Base-by-base conservation (phyloP, 208 protist genomes). In the Wallacemonas rigidus region DNA sequence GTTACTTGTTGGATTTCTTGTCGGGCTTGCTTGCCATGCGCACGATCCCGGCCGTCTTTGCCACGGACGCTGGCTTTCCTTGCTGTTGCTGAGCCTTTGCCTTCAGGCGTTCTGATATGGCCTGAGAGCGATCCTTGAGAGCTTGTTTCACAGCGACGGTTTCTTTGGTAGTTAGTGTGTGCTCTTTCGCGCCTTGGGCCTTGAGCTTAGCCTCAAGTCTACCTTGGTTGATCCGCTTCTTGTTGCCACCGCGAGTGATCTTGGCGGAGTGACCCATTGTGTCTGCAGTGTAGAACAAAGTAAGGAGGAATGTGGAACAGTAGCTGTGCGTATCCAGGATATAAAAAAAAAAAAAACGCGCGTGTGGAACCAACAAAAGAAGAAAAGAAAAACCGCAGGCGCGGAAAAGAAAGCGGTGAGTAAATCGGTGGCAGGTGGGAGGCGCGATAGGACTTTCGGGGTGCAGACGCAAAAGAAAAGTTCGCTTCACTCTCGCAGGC, bases 191-290 rank as follows among this genome's bases (percentile, higher is more conserved):
- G 8, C 91, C 91, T 68, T 94, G 84, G 3, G 91, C 91, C 11
- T 84, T 76, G 58, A 89, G 48, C 75, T 96, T 96, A 26, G 87
- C 88, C 71, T 94, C 83, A 26, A 79, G 76, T 1, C 91, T 78
- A 38, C 78, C 83, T 44, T 86, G 79, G 71, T 96, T 96, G 48
- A 91, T 78, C n/a, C 88, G 91, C 75, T 87, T 89, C 76, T 96
- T 96, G 79, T 96, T 91, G 12, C 91, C 91, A 61, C 91, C 91
- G 36, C 91, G 86, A 2, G 91, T 96, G 68, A 94, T 93, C 75
- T 96, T 96, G 1, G 91, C 91, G 9, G 91, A 93, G 70, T 82
- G 72, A 11, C 89, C 91, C 88, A 96, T 96, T 6, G 1, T 56
- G 48, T 35, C 39, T 17, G 26, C 26, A 26, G 26, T 26, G 26